Percentiles rank a stretch among this genome's conserved stretches.
These are phyloP conservation scores for Eustoma russellianum DNA, from an alignment of 257 asterid species.

Conservation along the genomic window DNA sequence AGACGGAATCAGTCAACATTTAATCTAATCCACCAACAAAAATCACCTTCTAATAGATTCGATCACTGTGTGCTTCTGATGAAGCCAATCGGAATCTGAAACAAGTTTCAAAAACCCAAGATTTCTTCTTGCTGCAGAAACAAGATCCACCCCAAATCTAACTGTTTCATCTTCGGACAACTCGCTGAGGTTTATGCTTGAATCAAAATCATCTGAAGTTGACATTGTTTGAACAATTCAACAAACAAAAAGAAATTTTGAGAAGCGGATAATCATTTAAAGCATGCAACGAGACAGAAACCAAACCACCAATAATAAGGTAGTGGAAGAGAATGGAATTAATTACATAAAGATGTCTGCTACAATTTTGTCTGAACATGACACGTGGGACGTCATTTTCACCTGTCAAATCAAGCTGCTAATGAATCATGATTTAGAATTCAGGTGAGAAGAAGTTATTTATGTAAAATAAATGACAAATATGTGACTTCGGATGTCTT, in stretches of 20 bases:
- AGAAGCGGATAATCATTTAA: background rate
- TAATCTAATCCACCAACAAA: background rate
- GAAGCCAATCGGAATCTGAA: constrained; percentile 54
- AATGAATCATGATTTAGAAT: too few relatives aligned
- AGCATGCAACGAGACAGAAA: background rate
- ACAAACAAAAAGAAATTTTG: background rate
- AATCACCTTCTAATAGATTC: constrained; percentile 75
- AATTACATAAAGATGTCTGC: too few relatives aligned
- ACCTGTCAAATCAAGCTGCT: background rate
- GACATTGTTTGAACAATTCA: constrained; percentile 31
- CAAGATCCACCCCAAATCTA: constrained; percentile 60
- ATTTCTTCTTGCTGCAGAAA: constrained; percentile 65
- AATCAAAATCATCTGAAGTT: constrained; percentile 26
- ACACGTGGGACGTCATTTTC: constrained; percentile 8
- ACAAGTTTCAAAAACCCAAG: constrained; percentile 56
- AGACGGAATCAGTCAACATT: background rate
- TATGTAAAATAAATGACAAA: too few relatives aligned
- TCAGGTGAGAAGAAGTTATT: too few relatives aligned
- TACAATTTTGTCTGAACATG: background rate
- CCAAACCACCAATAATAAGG: too few relatives aligned
- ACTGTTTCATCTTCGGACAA: constrained; percentile 40
- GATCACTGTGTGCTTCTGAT: constrained; percentile 34
- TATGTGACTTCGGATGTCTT: too few relatives aligned
- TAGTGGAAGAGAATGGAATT: too few relatives aligned
- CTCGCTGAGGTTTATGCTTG: constrained; percentile 42